phyloP scores from a whole-genome alignment of 2,329 filamentous ascomycete species.

The Allantophomopsis lycopodina region DNA sequence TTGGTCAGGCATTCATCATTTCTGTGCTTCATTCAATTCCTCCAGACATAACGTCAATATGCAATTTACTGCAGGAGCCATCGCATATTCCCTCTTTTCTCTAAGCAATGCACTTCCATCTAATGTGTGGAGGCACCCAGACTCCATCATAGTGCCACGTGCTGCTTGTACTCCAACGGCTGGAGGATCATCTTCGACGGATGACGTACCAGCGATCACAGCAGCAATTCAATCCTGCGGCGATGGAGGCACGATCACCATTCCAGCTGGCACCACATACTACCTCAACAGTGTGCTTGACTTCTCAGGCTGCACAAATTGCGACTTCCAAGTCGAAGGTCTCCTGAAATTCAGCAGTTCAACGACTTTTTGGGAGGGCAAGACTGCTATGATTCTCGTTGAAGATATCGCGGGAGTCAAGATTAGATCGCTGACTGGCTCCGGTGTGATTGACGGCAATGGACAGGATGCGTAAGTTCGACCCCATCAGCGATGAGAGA shows the following conservation, averaged over 20 bases:
- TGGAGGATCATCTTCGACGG: slow-evolving; percentile 12
- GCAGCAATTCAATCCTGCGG: slow-evolving; percentile 24
- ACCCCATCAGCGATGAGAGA: too few species aligned
- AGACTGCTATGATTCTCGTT: slow-evolving; percentile 24
- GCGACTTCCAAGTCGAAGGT: slow-evolving; percentile 31
- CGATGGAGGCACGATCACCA: slow-evolving; percentile 27
- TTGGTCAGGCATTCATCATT: too few species aligned
- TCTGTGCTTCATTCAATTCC: too few species aligned
- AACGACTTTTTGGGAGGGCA: slow-evolving; percentile 26
- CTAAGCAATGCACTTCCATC: background rate
- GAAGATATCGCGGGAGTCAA: too few species aligned
- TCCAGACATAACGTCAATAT: too few species aligned
- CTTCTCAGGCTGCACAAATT: slow-evolving; percentile 26
- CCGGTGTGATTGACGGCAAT: slow-evolving; percentile 15
- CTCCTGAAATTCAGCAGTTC: slow-evolving; percentile 23
- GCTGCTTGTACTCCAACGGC: slow-evolving; percentile 10
- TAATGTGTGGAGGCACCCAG: background rate
- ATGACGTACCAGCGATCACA: slow-evolving; percentile 29
- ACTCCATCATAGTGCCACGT: slow-evolving; percentile 6
- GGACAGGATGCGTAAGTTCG: slow-evolving; percentile 3
- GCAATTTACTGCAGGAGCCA: too few species aligned
- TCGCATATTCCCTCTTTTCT: too few species aligned
- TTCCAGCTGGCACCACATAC: slow-evolving; percentile 26
- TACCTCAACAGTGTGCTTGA: slow-evolving; percentile 26
- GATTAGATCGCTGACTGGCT: too few species aligned